Evolutionary conservation across 805 yeast species (phyloP).

Genomic region (Cyberlindnera mrakii): DNA sequence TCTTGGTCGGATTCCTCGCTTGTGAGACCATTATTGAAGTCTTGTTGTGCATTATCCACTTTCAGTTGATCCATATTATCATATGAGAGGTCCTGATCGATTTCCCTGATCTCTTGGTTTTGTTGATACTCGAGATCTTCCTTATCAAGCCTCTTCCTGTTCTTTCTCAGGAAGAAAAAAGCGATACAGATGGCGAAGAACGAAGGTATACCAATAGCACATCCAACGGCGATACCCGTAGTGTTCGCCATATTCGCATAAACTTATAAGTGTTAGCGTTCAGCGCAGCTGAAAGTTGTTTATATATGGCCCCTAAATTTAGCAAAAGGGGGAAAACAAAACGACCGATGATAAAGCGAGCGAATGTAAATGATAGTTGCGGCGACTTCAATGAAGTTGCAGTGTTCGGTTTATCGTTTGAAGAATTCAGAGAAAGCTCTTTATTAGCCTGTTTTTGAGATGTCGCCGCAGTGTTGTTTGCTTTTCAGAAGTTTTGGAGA

Average conservation of each 20-base stretch:
- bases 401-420: too few relatives aligned
- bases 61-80: constrained; percentile 24
- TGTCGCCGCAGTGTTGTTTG: too few relatives aligned
- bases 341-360: too few relatives aligned
- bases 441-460: too few relatives aligned
- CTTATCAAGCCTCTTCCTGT: constrained; percentile 29
- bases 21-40: too few relatives aligned
- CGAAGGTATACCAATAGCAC: constrained; percentile 49
- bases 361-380: too few relatives aligned
- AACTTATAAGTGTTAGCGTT: too few relatives aligned
- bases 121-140: constrained; percentile 30
- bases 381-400: too few relatives aligned
- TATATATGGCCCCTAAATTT: not conserved
- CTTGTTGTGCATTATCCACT: not conserved
- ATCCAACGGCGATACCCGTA: constrained; percentile 39
- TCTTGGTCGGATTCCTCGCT: not conserved
- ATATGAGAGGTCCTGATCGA: constrained; percentile 30
- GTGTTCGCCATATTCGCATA: constrained; percentile 5
- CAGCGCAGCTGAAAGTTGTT: not conserved
- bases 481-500: too few relatives aligned
- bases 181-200: constrained; percentile 32
- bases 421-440: too few relatives aligned
- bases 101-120: constrained; percentile 29
- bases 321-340: too few relatives aligned
- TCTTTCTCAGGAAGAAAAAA: constrained; percentile 31